A percentile compares a stretch with the other conserved stretches of the same genome.
These are phyloP conservation scores for Penicillium freii DNA, from an alignment of 2,329 filamentous ascomycete species.

Conservation along the genomic window DNA sequence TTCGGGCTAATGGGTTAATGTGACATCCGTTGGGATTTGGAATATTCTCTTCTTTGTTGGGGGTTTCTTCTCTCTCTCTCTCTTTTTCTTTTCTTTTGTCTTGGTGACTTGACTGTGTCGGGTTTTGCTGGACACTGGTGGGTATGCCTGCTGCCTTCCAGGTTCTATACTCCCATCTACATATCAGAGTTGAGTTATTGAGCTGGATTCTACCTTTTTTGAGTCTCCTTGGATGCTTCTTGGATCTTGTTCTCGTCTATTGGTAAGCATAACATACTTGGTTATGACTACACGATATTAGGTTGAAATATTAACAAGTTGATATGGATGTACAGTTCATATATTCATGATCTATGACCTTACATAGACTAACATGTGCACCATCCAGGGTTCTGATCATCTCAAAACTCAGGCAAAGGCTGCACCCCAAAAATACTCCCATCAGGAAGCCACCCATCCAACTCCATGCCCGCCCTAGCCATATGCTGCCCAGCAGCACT, in stretches of 20 bases:
- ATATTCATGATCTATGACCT: neutral
- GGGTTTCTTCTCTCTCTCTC: neutral
- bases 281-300: neutral
- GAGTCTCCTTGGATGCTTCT: neutral
- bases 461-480: constrained; percentile 27
- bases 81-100: neutral
- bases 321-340: neutral
- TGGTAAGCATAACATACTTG: neutral
- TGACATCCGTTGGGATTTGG: neutral
- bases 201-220: neutral
- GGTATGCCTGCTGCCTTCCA: neutral
- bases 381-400: neutral
- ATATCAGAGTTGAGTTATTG: neutral
- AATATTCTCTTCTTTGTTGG: neutral
- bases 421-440: constrained; percentile 31
- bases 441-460: constrained; percentile 34
- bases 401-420: constrained; percentile 29
- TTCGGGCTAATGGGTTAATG: neutral
- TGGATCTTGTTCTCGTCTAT: neutral
- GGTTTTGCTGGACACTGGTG: neutral
- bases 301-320: neutral
- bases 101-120: neutral
- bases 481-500: constrained; percentile 12
- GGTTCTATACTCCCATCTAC: neutral
- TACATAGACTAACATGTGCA: neutral